Conservation (phyloP, 2,329 filamentous ascomycete species). For the Penicillium sp. region DNA sequence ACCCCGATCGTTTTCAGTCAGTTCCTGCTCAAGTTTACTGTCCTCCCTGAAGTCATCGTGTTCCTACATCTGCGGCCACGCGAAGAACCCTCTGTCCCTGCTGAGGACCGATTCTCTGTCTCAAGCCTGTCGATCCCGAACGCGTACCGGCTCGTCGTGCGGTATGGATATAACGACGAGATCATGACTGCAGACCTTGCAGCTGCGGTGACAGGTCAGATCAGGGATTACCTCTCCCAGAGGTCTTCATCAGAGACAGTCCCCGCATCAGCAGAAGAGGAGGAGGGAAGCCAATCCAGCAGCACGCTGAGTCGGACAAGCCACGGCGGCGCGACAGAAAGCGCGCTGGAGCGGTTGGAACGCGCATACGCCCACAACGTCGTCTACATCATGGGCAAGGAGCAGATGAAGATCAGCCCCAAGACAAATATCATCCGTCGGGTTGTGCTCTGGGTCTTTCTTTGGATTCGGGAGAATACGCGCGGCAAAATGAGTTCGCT, state of each 20-base stretch:
- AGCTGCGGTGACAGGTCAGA: slow-evolving; percentile 63
- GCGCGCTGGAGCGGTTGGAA: slow-evolving; percentile 15
- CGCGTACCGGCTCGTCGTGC: slow-evolving; percentile 71
- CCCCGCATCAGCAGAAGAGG: not conserved
- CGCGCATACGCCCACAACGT: slow-evolving; percentile 33
- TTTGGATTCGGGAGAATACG: slow-evolving; percentile 47
- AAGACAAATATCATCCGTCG: slow-evolving; percentile 34
- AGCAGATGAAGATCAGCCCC: slow-evolving; percentile 42
- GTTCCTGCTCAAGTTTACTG: slow-evolving; percentile 73
- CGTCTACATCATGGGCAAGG: slow-evolving; percentile 54
- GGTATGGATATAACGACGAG: slow-evolving; percentile 75
- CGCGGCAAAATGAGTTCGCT: slow-evolving; percentile 44
- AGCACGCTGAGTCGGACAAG: not conserved
- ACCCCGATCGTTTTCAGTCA: slow-evolving; percentile 72
- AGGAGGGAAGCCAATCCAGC: slow-evolving; percentile 8
- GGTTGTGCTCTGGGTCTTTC: slow-evolving; percentile 37
- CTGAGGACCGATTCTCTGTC: slow-evolving; percentile 54
- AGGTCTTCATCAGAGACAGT: not conserved
- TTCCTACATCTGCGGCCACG: slow-evolving; percentile 76
- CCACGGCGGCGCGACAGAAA: not conserved
- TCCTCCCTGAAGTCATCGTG: slow-evolving; percentile 69
- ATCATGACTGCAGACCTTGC: slow-evolving; percentile 70
- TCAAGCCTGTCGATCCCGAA: slow-evolving; percentile 56
- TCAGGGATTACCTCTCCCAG: slow-evolving; percentile 56
- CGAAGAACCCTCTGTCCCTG: slow-evolving; percentile 60